Evolutionary conservation across 1,284 basidiomycete species (phyloP).

Genomic region (Fomitopsis schrenkii): DNA sequence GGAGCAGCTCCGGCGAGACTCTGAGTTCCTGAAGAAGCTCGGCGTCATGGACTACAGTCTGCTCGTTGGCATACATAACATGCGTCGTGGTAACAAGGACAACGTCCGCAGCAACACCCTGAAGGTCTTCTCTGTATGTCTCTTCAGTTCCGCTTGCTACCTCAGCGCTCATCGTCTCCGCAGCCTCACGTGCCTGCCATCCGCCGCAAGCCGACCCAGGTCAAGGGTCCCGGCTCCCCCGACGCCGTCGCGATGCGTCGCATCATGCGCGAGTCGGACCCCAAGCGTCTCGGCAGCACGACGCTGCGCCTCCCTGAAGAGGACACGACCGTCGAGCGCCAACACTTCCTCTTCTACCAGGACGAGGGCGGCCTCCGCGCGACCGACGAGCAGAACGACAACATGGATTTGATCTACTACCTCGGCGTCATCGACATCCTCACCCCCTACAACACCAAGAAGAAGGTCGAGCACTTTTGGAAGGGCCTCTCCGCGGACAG

Average conservation of each 20-base stretch:
- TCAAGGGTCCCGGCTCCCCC: conserved; percentile 53
- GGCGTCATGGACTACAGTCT: conserved; percentile 97
- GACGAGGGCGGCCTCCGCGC: conserved; percentile 94
- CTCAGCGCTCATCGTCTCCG: conserved; percentile 1
- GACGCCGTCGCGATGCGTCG: conserved; percentile 83
- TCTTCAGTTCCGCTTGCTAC: neutral
- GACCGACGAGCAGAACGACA: conserved; percentile 80
- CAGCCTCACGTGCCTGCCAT: conserved; percentile 63
- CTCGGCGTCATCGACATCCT: conserved; percentile 93
- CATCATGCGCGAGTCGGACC: conserved; percentile 82
- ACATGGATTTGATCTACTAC: conserved; percentile 86
- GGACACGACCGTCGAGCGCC: conserved; percentile 63
- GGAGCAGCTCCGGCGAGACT: conserved; percentile 87
- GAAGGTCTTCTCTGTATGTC: conserved; percentile 84
- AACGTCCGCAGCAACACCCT: conserved; percentile 88
- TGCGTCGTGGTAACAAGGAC: conserved; percentile 87
- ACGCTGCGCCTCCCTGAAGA: conserved; percentile 68
- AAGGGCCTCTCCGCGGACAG: conserved; percentile 86
- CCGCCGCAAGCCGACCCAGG: conserved; percentile 52
- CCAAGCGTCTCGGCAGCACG: conserved; percentile 62
- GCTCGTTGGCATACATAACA: conserved; percentile 91
- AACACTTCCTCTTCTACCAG: conserved; percentile 92
- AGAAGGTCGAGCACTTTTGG: conserved; percentile 89
- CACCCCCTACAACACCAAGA: conserved; percentile 80
- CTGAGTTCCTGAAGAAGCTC: conserved; percentile 79